Evolutionary conservation across 148 eudicot species (phyloP).

Genomic region (Rheum nobile): DNA sequence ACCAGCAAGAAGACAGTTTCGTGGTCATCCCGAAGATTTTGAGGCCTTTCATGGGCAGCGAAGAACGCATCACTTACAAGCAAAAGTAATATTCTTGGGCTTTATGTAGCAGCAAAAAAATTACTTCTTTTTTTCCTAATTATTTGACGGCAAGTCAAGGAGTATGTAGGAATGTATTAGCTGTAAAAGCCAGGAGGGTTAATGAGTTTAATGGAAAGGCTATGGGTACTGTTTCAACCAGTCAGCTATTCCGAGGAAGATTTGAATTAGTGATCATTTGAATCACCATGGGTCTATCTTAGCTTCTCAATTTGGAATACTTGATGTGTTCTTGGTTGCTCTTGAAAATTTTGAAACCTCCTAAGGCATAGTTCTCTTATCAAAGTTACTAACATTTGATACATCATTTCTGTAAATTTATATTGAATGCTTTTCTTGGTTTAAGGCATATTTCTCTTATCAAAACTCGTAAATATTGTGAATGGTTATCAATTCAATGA

Average conservation of each 20-base stretch:
- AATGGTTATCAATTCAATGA: too few species aligned
- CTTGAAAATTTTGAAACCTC: too few species aligned
- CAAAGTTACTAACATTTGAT: too few species aligned
- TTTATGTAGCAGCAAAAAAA: not conserved
- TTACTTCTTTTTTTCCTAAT: not conserved
- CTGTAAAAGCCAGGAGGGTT: constrained; percentile 60
- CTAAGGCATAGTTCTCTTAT: too few species aligned
- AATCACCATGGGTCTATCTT: too few species aligned
- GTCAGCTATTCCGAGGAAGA: constrained; percentile 55
- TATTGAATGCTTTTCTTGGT: too few species aligned
- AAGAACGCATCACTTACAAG: constrained; percentile 39
- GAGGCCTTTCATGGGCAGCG: constrained; percentile 85
- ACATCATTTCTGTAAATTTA: too few species aligned
- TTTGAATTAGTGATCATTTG: too few species aligned
- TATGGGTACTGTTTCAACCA: constrained; percentile 59
- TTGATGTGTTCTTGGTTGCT: too few species aligned
- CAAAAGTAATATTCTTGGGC: constrained; percentile 16
- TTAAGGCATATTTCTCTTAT: too few species aligned
- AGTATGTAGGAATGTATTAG: constrained; percentile 43
- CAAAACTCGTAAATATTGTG: too few species aligned
- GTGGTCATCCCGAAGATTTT: constrained; percentile 59
- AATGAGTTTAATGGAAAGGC: constrained; percentile 73
- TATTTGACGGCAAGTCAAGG: not conserved
- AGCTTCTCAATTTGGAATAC: too few species aligned
- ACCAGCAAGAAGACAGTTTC: constrained; percentile 82